Base-by-base conservation (phyloP, 768 basidiomycete species). In the Dentipellis fragilis region DNA sequence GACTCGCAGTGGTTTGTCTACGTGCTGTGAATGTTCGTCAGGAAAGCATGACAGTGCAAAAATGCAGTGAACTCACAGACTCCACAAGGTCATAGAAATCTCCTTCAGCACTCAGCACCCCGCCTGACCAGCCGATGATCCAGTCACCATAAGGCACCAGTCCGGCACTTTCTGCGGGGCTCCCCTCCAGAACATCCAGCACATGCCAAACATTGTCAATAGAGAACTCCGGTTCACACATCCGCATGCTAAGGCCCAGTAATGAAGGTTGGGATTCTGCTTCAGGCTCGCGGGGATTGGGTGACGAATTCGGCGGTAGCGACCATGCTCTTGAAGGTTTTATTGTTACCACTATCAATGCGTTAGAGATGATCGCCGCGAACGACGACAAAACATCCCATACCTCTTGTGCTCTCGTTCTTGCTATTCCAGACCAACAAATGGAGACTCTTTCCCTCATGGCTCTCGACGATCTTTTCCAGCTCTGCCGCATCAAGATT, bases 151-250 rank as follows among this genome's bases (percentile, higher is more conserved):
- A 94, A 1, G 95, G 95, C 17, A 99, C 96, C 10, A 98, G 80
- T 2, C 94, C 95, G 6, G 93, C 93, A 64, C 87, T 90, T 73
- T 98, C 94, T 9, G 95, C 96, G 6, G 96, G 96, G 59, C 87
- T 90, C 19, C 93, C 95, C 68, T 99, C 95, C 40, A 95, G 72
- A 12, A 99, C 93, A 66, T 99, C 96, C 48, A 99, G 76, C 40
- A 99, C 93, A 69, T 98, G 96, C 94, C 96, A 99, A 5, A 99
- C 93, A 59, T 88, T 91, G 65, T 97, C 93, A 17, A 90, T 74
- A 14, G 95, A 88, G 51, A 80, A 76, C 63, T 90, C 86, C 4
- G 95, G 93, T 66, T 89, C 82, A 66, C 96, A 99, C 66, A 97
- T 80, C 19, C 95, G 81, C 81, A 98, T 85, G 64, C 89, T 93